These are phyloP conservation scores for Calonectria montana DNA, from an alignment of 2,329 filamentous ascomycete species.

Conservation along the genomic window DNA sequence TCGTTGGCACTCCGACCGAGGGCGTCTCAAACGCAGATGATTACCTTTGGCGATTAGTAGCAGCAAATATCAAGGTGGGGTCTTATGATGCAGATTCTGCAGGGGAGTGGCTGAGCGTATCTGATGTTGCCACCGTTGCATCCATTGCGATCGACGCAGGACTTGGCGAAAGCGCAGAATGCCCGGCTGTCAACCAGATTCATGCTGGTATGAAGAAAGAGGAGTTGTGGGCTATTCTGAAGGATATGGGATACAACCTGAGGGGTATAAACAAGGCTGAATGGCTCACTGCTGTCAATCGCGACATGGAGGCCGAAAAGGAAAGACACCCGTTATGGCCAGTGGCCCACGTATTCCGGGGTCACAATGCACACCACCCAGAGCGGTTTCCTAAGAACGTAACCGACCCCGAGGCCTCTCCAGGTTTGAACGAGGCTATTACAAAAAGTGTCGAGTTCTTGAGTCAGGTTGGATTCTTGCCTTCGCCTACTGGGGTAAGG, in stretches of 20 bases:
- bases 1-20: constrained; percentile 35
- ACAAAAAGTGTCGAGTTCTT: not conserved
- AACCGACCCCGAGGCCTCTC: not conserved
- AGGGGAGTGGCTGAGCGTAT: not conserved
- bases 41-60: constrained; percentile 33
- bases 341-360: not conserved
- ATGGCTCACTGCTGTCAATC: not conserved
- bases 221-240: not conserved
- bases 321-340: not conserved
- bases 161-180: not conserved
- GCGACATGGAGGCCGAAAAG: not conserved
- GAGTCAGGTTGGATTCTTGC: not conserved
- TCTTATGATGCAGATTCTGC: constrained; percentile 15
- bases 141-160: not conserved
- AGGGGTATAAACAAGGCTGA: not conserved
- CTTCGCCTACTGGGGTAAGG: not conserved
- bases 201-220: not conserved
- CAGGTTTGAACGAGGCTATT: not conserved
- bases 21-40: constrained; percentile 35
- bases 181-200: not conserved
- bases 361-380: not conserved
- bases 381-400: no score
- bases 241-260: not conserved
- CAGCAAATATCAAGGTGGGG: constrained; percentile 27
- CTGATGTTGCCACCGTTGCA: not conserved